Conservation (phyloP, 2,329 filamentous ascomycete genomes). For the Penicillium vulpinum region DNA sequence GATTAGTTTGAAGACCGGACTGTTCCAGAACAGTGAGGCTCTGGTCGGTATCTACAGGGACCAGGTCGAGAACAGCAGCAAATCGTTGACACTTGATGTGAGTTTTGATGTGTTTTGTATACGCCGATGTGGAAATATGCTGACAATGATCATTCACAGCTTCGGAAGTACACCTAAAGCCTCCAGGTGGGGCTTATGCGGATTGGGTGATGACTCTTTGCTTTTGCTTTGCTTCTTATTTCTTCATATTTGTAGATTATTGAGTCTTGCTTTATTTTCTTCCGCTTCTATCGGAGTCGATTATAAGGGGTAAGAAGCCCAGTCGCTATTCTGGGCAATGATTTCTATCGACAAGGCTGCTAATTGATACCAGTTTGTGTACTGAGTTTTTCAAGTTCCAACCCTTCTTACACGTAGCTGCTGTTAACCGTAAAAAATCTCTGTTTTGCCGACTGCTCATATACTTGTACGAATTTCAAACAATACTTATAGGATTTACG, state of each 20-base stretch:
- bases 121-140: background rate
- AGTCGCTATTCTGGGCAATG: background rate
- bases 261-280: conserved; percentile 6
- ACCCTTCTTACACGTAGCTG: background rate
- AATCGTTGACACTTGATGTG: conserved; percentile 91
- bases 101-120: conserved; percentile 48
- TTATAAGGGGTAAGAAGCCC: background rate
- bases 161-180: conserved; percentile 37
- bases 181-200: conserved; percentile 5
- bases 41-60: conserved; percentile 94
- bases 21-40: conserved; percentile 96
- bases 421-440: background rate
- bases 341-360: conserved; percentile 9
- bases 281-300: background rate
- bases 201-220: conserved; percentile 16
- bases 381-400: background rate
- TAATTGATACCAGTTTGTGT: conserved; percentile 20
- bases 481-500: background rate
- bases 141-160: conserved; percentile 24
- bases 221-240: conserved; percentile 5
- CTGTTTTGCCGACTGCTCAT: background rate
- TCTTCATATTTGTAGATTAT: conserved; percentile 27
- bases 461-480: background rate
- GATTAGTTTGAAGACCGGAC: conserved; percentile 89
- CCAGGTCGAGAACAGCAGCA: conserved; percentile 87